Conservation (phyloP, 768 basidiomycete genomes). For the Mycena capillaripes region DNA sequence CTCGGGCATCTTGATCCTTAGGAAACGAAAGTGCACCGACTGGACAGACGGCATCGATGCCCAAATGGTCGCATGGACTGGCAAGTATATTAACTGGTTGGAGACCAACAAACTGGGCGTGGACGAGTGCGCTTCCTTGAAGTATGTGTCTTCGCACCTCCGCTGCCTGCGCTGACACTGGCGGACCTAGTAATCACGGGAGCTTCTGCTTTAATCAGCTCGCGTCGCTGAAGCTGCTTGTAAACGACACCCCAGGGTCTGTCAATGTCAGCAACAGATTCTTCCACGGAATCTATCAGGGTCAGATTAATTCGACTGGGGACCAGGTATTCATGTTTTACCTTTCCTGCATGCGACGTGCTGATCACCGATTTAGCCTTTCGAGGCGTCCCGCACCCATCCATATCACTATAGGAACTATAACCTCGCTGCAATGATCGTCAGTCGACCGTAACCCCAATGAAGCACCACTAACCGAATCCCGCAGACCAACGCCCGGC, state of each 20-base stretch:
- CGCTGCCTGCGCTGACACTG: not conserved
- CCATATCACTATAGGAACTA: slow-evolving; percentile 79
- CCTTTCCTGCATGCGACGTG: not conserved
- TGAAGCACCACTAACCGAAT: not conserved
- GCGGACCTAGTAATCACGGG: slow-evolving; percentile 71
- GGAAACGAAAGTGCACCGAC: slow-evolving; percentile 60
- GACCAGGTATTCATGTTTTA: slow-evolving; percentile 60
- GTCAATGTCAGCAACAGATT: slow-evolving; percentile 61
- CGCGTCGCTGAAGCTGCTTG: slow-evolving; percentile 67
- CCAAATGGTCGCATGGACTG: slow-evolving; percentile 64
- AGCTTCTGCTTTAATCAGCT: slow-evolving; percentile 75
- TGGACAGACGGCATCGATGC: slow-evolving; percentile 70
- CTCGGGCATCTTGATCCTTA: slow-evolving; percentile 66
- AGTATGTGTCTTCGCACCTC: slow-evolving; percentile 53
- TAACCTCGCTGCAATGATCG: slow-evolving; percentile 79
- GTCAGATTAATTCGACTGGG: slow-evolving; percentile 69
- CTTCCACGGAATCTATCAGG: slow-evolving; percentile 64
- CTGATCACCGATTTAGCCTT: slow-evolving; percentile 54
- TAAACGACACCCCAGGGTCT: slow-evolving; percentile 65
- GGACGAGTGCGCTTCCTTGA: slow-evolving; percentile 59
- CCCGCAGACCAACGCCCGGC: slow-evolving; percentile 68
- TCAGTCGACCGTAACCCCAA: slow-evolving; percentile 44
- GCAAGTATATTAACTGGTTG: slow-evolving; percentile 69
- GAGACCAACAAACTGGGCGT: slow-evolving; percentile 62
- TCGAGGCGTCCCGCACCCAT: slow-evolving; percentile 72